Base-by-base conservation (phyloP, 805 yeast species). In the Torulaspora maleeae region DNA sequence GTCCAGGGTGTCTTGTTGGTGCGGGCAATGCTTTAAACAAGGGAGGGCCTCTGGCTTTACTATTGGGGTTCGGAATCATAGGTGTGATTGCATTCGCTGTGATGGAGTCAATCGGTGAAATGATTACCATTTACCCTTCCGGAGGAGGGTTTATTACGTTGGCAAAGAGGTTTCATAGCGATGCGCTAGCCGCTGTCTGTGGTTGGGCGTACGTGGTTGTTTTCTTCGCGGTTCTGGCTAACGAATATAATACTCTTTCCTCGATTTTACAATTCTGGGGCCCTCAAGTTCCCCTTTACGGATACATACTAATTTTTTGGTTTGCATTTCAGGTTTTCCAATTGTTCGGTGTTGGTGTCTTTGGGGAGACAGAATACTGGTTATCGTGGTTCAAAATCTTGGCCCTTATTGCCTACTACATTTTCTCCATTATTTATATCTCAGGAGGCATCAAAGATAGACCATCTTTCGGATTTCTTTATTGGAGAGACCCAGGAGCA, bases 71-170 rank as follows among this genome's bases (percentile, higher is more conserved):
- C 43, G 51, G 48, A 4, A 48, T 50, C 28, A 44, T 47, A 12
- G 54, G 51, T 5, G 17, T 45, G 3, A 41, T 50, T 25, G 45
- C 49, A 11, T 48, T 50, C 28, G 38, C 49, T 10, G 43, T 48
- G 20, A 47, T 50, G 54, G 51, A 48, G 27, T 48, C 51, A n/a
- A 48, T 50, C 30, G 54, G 54, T 13, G 51, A 50, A 27, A 43
- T 50, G 47, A 40, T 41, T 22, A 41, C 48, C 35, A 40, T 43
- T n/a, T 64, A 66, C 53, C 83, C 83, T 2, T 73, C 54, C 4
- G 74, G 76, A 19, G 82, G 83, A 52, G 70, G 79, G 12, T 77
- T 77, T 56, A 73, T 78, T 41, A 71, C 77, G 44, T 79, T 74
- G 60, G 73, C 78, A 44, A 71, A 43, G 25, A 36, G 50, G 36